Base-by-base conservation (phyloP, 2,329 filamentous ascomycete genomes). In the Albifimbria verrucaria region DNA sequence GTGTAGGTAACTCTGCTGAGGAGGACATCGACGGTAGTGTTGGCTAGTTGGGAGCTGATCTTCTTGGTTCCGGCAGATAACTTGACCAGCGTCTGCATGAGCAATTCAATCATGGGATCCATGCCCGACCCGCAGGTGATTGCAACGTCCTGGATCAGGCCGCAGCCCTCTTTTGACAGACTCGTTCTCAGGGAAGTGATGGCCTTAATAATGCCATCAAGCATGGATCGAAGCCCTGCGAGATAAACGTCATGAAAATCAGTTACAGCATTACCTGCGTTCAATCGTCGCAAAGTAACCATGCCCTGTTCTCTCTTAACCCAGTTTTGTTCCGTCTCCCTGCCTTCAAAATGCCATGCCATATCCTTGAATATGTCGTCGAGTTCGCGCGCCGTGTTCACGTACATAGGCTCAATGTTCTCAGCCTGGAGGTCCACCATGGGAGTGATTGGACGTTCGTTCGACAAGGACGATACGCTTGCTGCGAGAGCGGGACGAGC, bases 291-390 rank as follows among this genome's bases (percentile, higher is more conserved):
- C 48, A 97, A 72, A 59, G 89, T 92, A 7, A 80, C 81, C 36
- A 92, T 81, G 65, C 83, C 87, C 73, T 93, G 89, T 69, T 97
- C 93, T 68, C 93, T 82, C 60, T 88, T 86, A 62, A 90, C 69
- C 93, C 93, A 97, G 65, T 97, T 97, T 55, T 89, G 85, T 66
- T 97, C 93, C 1, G 88, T 85, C 73, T 97, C 93, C 66, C 80
- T 90, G 50, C 92, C 92, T 60, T 97, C 92, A 57, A 97, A 97
- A 67, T 81, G 81, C 50, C 79, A 79, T 26, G 86, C 77, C 90
- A 97, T 96, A 26, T 89, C 87, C 59, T 83, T 85, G 67, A 96
- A 86, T 2, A 88, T 85, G 23, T 96, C 92, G 55, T 97, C 92
- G n/a, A 97, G 76, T 66, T 97, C 92, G 61, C 90, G 82, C 59